Percentiles rank a stretch among this genome's conserved stretches.
Conservation (phyloP, 176 grass and related monocot species). For the Hyparrhenia diplandra region DNA sequence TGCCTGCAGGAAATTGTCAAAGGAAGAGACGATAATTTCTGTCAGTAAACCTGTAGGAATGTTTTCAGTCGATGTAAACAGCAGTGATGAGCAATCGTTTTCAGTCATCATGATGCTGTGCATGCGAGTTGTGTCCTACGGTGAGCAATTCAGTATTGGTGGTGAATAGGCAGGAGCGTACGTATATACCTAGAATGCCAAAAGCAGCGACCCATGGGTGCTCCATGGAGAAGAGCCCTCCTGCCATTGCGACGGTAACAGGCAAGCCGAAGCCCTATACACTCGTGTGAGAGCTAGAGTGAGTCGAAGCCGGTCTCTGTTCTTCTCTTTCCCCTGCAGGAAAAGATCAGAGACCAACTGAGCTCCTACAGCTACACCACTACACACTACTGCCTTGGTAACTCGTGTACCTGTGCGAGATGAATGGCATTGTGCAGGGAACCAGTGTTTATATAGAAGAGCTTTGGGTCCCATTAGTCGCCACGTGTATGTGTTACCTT, state of each 20-base stretch:
- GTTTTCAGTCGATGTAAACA: neutral
- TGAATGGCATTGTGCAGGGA: neutral
- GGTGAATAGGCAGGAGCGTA: neutral
- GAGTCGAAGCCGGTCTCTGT: slow-evolving; percentile 5
- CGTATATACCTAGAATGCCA: slow-evolving; percentile 87
- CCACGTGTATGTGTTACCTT: neutral
- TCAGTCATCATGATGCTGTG: neutral
- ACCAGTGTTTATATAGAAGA: slow-evolving; percentile 26
- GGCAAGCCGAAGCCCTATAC: neutral
- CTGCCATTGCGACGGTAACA: slow-evolving; percentile 19
- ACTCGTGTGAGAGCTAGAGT: neutral
- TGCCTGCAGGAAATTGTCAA: slow-evolving; percentile 40
- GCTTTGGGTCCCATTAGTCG: neutral
- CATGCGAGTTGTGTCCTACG: neutral
- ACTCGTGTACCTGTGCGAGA: neutral
- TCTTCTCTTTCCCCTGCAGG: slow-evolving; percentile 16
- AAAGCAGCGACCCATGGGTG: slow-evolving; percentile 64
- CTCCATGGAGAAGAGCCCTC: slow-evolving; percentile 54
- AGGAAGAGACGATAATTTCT: neutral
- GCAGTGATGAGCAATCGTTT: neutral
- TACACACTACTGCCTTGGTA: neutral
- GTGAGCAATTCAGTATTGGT: neutral
- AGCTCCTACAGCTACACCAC: neutral
- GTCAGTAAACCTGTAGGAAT: neutral
- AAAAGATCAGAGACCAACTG: neutral